These are phyloP conservation scores for Alternaria solani DNA, from an alignment of 2,329 filamentous ascomycete species.

Conservation along the genomic window DNA sequence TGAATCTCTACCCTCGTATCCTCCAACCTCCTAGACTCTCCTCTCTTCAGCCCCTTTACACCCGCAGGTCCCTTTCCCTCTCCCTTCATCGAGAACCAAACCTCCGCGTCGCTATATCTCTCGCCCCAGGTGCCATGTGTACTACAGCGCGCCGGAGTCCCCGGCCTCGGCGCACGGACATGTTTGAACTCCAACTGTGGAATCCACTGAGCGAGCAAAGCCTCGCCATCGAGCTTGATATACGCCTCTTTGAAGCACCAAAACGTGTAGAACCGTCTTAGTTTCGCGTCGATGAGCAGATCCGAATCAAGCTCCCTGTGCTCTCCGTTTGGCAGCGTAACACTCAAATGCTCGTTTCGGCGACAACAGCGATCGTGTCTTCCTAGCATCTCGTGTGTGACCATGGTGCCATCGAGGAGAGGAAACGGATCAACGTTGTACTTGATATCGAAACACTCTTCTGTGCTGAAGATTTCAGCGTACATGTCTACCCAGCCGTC, in stretches of 20 bases:
- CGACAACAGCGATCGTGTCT: constrained; percentile 54
- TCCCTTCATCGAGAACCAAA: constrained; percentile 57
- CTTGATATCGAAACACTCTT: constrained; percentile 71
- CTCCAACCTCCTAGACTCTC: constrained; percentile 45
- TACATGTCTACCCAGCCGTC: constrained; percentile 74
- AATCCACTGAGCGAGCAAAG: constrained; percentile 77
- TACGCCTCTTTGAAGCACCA: constrained; percentile 85
- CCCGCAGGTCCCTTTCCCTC: constrained; percentile 21
- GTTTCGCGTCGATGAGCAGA: constrained; percentile 65
- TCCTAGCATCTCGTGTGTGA: constrained; percentile 53
- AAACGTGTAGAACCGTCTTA: constrained; percentile 77
- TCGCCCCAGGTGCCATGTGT: constrained; percentile 58
- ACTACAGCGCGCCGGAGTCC: constrained; percentile 53
- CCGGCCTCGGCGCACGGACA: constrained; percentile 61
- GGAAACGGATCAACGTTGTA: constrained; percentile 56
- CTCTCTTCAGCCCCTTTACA: constrained; percentile 3
- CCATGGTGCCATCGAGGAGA: constrained; percentile 55
- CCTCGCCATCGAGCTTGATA: constrained; percentile 83
- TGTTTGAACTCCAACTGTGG: constrained; percentile 72
- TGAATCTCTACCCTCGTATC: constrained; percentile 66
- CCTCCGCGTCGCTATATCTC: constrained; percentile 58
- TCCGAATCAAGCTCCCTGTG: constrained; percentile 53
- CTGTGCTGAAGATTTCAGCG: constrained; percentile 70
- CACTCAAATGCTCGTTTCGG: constrained; percentile 50
- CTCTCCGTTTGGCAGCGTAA: constrained; percentile 49